A percentile compares a stretch with the other conserved stretches of the same genome.
Conservation (phyloP, 768 basidiomycete species). For the Calocybe cyanea region DNA sequence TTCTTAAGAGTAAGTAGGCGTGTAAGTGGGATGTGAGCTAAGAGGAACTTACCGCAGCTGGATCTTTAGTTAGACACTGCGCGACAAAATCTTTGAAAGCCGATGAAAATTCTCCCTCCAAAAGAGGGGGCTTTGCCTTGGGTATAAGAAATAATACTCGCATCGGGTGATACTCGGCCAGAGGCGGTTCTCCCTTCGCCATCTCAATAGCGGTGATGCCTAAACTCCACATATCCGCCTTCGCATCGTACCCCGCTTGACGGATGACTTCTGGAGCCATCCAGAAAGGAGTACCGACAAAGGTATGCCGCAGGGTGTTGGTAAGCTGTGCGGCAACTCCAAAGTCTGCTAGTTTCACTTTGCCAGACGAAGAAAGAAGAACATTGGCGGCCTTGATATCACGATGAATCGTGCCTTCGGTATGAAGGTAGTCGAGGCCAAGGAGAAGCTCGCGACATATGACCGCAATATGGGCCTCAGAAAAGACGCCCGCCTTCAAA, state of each 20-base stretch:
- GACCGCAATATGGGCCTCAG: conserved; percentile 92
- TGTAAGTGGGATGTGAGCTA: conserved; percentile 4
- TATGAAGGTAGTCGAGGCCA: conserved; percentile 95
- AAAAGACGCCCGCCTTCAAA: conserved; percentile 86
- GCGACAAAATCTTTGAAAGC: conserved; percentile 93
- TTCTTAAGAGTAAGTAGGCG: conserved; percentile 28
- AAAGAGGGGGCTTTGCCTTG: conserved; percentile 87
- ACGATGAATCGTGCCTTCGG: conserved; percentile 93
- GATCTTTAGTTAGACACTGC: conserved; percentile 91
- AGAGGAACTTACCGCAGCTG: conserved; percentile 53
- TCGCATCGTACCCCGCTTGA: conserved; percentile 92
- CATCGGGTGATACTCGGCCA: conserved; percentile 98
- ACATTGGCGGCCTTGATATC: conserved; percentile 99
- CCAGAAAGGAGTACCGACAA: conserved; percentile 97
- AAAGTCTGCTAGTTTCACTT: conserved; percentile 97
- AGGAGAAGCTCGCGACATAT: conserved; percentile 89
- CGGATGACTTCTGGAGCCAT: conserved; percentile 99
- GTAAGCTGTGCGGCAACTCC: conserved; percentile 98
- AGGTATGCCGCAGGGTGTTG: conserved; percentile 90
- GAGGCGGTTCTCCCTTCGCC: conserved; percentile 95
- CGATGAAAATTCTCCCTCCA: conserved; percentile 81
- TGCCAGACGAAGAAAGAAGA: conserved; percentile 83
- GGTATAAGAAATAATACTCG: conserved; percentile 97
- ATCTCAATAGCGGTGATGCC: conserved; percentile 98
- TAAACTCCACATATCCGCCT: conserved; percentile 97